These are phyloP conservation scores for Albugo candida DNA, from an alignment of 352 stramenopile genomes.

Conservation along the genomic window DNA sequence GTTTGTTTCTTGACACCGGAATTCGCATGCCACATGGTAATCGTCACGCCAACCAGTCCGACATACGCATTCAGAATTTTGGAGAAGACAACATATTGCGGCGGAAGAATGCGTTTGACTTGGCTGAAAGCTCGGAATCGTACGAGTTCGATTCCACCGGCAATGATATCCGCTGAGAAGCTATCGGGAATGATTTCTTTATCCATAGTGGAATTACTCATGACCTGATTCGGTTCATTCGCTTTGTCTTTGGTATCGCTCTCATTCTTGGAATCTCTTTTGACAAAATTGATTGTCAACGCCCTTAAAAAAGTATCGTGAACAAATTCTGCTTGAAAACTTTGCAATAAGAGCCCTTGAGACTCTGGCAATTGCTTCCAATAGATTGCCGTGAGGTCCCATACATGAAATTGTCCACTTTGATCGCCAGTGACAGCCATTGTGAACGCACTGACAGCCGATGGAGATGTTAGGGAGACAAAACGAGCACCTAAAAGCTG, in stretches of 20 bases:
- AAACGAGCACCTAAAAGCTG: constrained; percentile 49
- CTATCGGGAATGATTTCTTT: constrained; percentile 8
- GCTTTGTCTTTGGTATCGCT: no score
- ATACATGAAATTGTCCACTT: constrained; percentile 55
- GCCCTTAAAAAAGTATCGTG: no score
- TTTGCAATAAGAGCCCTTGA: constrained; percentile 11
- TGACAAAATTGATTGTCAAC: no score
- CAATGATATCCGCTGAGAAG: constrained; percentile 23
- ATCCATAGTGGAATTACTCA: background rate
- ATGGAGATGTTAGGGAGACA: constrained; percentile 12
- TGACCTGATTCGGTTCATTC: no score
- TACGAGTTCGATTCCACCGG: constrained; percentile 28
- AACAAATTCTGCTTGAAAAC: no score
- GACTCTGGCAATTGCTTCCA: constrained; percentile 9
- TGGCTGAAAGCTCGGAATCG: constrained; percentile 26
- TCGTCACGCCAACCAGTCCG: constrained; percentile 25
- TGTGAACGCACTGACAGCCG: background rate
- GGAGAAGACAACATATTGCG: constrained; percentile 32
- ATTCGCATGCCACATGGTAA: constrained; percentile 52
- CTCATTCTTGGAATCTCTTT: no score
- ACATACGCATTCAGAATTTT: constrained; percentile 37
- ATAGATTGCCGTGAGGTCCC: constrained; percentile 24
- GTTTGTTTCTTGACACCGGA: constrained; percentile 36
- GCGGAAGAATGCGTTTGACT: constrained; percentile 15
- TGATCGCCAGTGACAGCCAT: constrained; percentile 48